Conservation (phyloP, 2,329 filamentous ascomycete species). For the Pyricularia grisea region DNA sequence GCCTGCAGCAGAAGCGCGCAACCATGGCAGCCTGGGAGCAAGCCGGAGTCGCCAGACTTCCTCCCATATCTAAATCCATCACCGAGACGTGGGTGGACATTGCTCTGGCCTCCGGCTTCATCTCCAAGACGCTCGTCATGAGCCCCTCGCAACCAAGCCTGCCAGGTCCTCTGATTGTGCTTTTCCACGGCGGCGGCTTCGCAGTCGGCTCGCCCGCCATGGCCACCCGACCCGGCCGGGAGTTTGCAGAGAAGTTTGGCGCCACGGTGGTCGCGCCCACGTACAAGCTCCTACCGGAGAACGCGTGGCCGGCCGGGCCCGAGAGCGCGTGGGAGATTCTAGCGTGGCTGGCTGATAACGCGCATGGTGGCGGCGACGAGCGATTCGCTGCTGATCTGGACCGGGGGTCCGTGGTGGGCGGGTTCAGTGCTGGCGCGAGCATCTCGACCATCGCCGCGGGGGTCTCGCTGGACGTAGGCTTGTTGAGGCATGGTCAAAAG, state of each 20-base stretch:
- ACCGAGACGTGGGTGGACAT: not conserved
- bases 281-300: constrained; percentile 7
- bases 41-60: not conserved
- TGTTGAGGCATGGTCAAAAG: too few species aligned
- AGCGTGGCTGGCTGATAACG: constrained; percentile 5
- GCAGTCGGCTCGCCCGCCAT: constrained; percentile 10
- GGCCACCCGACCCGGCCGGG: constrained; percentile 3
- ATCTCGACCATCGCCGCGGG: constrained; percentile 14
- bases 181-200: constrained; percentile 20
- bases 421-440: constrained; percentile 12
- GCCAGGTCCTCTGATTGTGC: constrained; percentile 14
- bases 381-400: constrained; percentile 9
- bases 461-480: constrained; percentile 9
- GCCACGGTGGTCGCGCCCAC: constrained; percentile 7
- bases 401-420: constrained; percentile 9
- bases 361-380: not conserved
- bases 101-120: not conserved
- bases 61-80: not conserved
- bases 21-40: not conserved
- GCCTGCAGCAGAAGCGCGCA: not conserved
- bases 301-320: constrained; percentile 8
- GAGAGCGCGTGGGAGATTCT: constrained; percentile 7
- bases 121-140: not conserved
- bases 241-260: constrained; percentile 6
- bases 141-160: not conserved